Conservation (phyloP, 179 eudicot species). For the Camellia oleifera region DNA sequence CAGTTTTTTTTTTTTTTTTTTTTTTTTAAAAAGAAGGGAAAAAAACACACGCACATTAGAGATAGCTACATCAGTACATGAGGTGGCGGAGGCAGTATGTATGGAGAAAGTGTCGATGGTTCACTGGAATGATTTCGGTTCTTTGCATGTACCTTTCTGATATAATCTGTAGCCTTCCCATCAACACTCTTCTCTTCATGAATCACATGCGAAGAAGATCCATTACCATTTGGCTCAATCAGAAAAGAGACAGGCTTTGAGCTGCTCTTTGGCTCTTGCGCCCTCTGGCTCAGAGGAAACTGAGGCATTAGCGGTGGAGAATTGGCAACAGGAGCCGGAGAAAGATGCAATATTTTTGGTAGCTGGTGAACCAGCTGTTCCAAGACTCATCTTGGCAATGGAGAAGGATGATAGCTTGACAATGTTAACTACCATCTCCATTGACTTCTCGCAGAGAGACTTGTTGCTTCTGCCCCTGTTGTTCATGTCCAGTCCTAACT, state of each 20-base stretch:
- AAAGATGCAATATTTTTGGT: conserved; percentile 1
- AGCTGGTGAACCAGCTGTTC: conserved; percentile 3
- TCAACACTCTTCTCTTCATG: conserved; percentile 17
- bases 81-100: conserved; percentile 20
- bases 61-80: conserved; percentile 9
- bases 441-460: conserved; percentile 24
- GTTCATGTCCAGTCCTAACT: conserved; percentile 18
- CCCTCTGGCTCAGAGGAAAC: conserved; percentile 9
- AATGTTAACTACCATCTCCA: conserved; percentile 24
- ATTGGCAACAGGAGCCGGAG: not conserved
- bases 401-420: conserved; percentile 25
- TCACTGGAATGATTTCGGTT: conserved; percentile 15
- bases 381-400: conserved; percentile 20
- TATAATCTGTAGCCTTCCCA: conserved; percentile 15
- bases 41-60: not conserved
- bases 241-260: conserved; percentile 17
- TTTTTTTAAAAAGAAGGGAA: not conserved
- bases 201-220: not conserved
- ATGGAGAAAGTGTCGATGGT: not conserved
- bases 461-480: conserved; percentile 19
- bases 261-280: conserved; percentile 18
- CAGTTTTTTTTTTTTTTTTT: not conserved
- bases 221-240: conserved; percentile 11
- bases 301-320: not conserved
- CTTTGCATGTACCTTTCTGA: conserved; percentile 23